Percentiles rank a stretch among this genome's conserved stretches.
phyloP scores from a whole-genome alignment of 129 eudicot species.

The Helianthus tuberosus region DNA sequence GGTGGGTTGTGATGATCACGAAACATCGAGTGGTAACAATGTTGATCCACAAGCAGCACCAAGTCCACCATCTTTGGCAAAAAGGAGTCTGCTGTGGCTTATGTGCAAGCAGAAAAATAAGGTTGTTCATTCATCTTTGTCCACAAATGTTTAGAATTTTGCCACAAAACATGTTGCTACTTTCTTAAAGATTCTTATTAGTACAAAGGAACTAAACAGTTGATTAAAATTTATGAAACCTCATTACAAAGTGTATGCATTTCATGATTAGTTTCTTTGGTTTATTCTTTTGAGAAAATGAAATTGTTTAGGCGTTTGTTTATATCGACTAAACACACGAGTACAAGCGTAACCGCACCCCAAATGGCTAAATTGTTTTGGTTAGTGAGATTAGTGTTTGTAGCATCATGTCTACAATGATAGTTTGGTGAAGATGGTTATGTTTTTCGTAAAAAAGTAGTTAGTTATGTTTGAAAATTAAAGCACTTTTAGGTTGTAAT shows the following conservation, averaged over 20 bases:
- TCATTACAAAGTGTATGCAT: constrained; percentile 17
- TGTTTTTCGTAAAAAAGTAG: constrained; percentile 37
- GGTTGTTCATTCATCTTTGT: constrained; percentile 49
- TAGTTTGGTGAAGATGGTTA: constrained; percentile 12
- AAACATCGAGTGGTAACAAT: constrained; percentile 49
- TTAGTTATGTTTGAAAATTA: constrained; percentile 27
- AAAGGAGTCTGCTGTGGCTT: constrained; percentile 71
- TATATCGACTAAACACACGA: no score
- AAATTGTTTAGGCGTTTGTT: background rate
- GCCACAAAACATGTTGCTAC: constrained; percentile 23
- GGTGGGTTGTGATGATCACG: constrained; percentile 55
- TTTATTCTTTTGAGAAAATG: background rate
- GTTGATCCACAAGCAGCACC: constrained; percentile 48
- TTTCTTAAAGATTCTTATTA: constrained; percentile 22
- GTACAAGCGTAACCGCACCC: no score
- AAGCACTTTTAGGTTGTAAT: constrained; percentile 16
- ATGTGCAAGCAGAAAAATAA: constrained; percentile 76
- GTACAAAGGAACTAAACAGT: constrained; percentile 22
- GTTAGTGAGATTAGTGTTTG: background rate
- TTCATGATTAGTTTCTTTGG: constrained; percentile 6
- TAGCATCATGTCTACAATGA: background rate
- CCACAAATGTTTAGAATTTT: constrained; percentile 50
- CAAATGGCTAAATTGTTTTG: background rate
- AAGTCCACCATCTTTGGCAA: constrained; percentile 65
- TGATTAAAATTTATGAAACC: constrained; percentile 10